phyloP scores from a whole-genome alignment of 108 stramenopile genomes.

The Stephanodiscus triporus region DNA sequence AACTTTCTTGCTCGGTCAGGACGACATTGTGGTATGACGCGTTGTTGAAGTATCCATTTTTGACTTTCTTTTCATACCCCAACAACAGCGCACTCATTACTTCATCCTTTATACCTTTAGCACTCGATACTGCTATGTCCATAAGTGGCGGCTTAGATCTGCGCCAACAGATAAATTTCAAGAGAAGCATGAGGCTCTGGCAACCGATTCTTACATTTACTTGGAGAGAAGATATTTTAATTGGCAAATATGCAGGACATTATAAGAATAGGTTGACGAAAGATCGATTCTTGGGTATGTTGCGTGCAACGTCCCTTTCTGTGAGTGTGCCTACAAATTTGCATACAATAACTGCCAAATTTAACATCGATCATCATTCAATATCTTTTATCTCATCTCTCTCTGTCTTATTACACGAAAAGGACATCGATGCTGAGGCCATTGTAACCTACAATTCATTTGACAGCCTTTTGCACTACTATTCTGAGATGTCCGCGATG shows the following conservation, averaged over 20 bases:
- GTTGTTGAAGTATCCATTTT: neutral
- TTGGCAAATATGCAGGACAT: slow-evolving; percentile 74
- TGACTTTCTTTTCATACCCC: neutral
- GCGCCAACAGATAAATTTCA: slow-evolving; percentile 64
- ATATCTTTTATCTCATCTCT: neutral
- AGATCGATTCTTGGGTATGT: slow-evolving; percentile 57
- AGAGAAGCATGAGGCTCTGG: slow-evolving; percentile 83
- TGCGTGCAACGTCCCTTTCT: slow-evolving; percentile 70
- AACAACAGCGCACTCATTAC: neutral
- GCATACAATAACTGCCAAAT: too few relatives aligned
- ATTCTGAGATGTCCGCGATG: slow-evolving; percentile 79
- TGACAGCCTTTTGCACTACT: slow-evolving; percentile 72
- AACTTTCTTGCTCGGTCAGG: slow-evolving; percentile 89
- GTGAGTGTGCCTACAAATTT: slow-evolving; percentile 33
- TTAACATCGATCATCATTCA: neutral
- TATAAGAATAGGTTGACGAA: slow-evolving; percentile 58
- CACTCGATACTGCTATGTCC: slow-evolving; percentile 74
- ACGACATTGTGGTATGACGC: slow-evolving; percentile 32
- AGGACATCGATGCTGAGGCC: slow-evolving; percentile 68
- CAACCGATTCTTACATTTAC: slow-evolving; percentile 86
- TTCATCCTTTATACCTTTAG: neutral
- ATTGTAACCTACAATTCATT: slow-evolving; percentile 84
- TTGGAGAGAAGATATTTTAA: slow-evolving; percentile 62
- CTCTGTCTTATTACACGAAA: neutral
- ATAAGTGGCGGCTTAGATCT: slow-evolving; percentile 86